Evolutionary conservation across 1,284 basidiomycete species (phyloP).

Genomic region (Marasmius fiardii): DNA sequence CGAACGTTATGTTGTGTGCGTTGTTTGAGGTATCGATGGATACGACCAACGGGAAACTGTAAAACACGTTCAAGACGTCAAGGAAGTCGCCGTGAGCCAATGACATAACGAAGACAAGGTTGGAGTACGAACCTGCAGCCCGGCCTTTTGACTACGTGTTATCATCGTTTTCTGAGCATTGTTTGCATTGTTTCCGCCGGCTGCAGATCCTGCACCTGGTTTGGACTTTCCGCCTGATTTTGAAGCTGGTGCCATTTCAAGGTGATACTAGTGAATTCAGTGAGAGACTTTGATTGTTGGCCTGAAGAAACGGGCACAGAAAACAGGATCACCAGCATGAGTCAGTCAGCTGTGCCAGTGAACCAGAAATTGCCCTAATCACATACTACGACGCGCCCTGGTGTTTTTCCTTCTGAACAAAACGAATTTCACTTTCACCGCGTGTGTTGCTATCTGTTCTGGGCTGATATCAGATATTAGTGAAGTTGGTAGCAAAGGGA

Average conservation of each 20-base stretch:
- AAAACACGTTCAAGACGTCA: background rate
- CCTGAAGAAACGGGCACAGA: background rate
- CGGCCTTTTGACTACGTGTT: slow-evolving; percentile 81
- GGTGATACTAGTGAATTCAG: background rate
- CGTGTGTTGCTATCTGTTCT: background rate
- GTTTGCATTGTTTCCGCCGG: slow-evolving; percentile 20
- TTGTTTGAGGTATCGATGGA: slow-evolving; percentile 92
- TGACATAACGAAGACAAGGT: slow-evolving; percentile 1
- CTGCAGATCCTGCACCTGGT: slow-evolving; percentile 28
- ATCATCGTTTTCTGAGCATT: slow-evolving; percentile 29
- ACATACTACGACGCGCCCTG: background rate
- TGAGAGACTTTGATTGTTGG: background rate
- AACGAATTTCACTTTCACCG: background rate
- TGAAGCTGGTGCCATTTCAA: slow-evolving; percentile 34
- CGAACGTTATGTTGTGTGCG: slow-evolving; percentile 92
- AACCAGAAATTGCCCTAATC: background rate
- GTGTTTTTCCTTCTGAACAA: background rate
- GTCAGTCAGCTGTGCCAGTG: background rate
- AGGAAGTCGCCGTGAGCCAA: background rate
- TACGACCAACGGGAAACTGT: slow-evolving; percentile 91
- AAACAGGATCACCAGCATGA: background rate
- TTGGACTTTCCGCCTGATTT: slow-evolving; percentile 45
- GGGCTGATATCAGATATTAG: background rate
- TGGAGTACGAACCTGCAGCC: slow-evolving; percentile 65
- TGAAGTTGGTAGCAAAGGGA: background rate